A percentile compares a stretch with the other conserved stretches of the same genome.
Evolutionary conservation across 306 rosid genomes (phyloP).

Genomic region (Glycine soja): DNA sequence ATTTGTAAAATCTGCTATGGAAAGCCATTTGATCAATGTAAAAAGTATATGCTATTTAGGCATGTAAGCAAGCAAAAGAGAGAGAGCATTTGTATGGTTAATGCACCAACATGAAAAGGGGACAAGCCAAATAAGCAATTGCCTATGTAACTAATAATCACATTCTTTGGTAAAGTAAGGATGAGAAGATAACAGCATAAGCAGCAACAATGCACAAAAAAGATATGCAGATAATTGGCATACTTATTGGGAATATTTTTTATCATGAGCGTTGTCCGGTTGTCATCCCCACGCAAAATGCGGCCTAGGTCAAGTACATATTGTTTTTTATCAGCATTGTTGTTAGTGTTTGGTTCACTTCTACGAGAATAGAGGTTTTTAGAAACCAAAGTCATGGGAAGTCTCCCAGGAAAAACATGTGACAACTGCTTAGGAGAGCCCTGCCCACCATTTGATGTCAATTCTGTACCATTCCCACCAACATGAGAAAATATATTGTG

Average conservation of each 20-base stretch:
- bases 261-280: constrained; percentile 82
- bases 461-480: constrained; percentile 66
- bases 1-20: constrained; percentile 11
- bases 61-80: constrained; percentile 26
- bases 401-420: constrained; percentile 74
- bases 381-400: constrained; percentile 68
- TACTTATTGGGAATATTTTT: constrained; percentile 94
- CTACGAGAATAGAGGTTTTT: constrained; percentile 74
- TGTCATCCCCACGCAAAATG: constrained; percentile 72
- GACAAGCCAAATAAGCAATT: constrained; percentile 22
- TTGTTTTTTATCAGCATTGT: constrained; percentile 72
- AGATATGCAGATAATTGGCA: constrained; percentile 38
- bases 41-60: constrained; percentile 21
- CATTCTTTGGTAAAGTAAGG: constrained; percentile 14
- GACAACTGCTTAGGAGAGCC: constrained; percentile 69
- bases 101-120: constrained; percentile 14
- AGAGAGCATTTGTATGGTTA: constrained; percentile 16
- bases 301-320: constrained; percentile 80
- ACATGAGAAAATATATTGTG: constrained; percentile 70
- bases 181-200: constrained; percentile 34
- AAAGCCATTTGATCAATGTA: no score
- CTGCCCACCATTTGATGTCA: constrained; percentile 60
- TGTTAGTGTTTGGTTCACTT: constrained; percentile 71
- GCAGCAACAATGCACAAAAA: neutral
- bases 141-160: constrained; percentile 24